Evolutionary conservation across 2,329 filamentous ascomycete species (phyloP), one percentile per base, ranked within the genome.

Genomic region (Colletotrichum musicola): DNA sequence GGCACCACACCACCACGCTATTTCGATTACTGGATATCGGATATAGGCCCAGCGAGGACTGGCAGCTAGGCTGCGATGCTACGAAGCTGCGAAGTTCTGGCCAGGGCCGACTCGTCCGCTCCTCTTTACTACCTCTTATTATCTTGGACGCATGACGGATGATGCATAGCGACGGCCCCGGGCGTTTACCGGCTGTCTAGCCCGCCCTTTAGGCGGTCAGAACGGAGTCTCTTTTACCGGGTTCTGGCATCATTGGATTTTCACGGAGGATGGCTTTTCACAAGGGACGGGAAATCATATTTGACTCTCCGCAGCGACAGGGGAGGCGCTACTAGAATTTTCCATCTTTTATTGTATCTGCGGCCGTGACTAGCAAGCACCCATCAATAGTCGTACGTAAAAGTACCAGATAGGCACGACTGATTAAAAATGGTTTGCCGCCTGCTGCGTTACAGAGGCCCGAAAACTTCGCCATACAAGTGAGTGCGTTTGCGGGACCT

Each of bases 141-240:
- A 47, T 30, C 25, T 53, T 60, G 51, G 44, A 61, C 66, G 66
- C 66, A 61, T 68, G 50, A 68, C 42, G 59, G 58, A 64, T 63
- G 57, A 67, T 71, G 62, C 69, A 71, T 72, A 71, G 70, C 70
- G 68, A 68, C 56, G 67, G 70, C 54, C 62, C 56, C 40, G 56
- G 69, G 71, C 69, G 71, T 72, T 72, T 68, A 56, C 53, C 46
- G 51, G 63, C 63, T 68, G 57, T 68, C 55, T 64, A 49, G 44
- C 56, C 50, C 64, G 44, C 46, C 67, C 63, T 22, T 68, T 68
- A 47, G 49, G 53, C 27, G 64, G 64, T 46, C 50, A 65, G 53
- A 57, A 63, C 38, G 64, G 67, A 57, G 58, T 69, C 38, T 69
- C 46, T 30, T 67, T 68, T 58, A 14, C 47, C 62, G 57, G 53